A percentile compares a stretch with the other conserved stretches of the same genome.
phyloP scores from a whole-genome alignment of 495 filamentous ascomycete genomes.

The Xylaria telfairii region DNA sequence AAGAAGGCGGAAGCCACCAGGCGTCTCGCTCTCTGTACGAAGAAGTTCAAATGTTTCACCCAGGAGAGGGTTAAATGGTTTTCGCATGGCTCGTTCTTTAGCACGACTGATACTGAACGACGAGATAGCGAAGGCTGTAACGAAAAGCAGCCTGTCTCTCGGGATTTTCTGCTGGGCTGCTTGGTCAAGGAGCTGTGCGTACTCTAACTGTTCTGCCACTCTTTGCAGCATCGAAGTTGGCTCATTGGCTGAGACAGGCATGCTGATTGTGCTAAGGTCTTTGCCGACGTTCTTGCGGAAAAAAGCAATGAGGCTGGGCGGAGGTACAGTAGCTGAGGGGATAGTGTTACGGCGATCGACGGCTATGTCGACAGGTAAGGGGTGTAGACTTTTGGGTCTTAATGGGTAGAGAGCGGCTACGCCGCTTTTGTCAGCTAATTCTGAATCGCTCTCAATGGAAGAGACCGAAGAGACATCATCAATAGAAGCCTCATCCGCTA shows the following conservation, averaged over 20 bases:
- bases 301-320: constrained; percentile 91
- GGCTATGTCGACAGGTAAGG: constrained; percentile 71
- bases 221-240: constrained; percentile 88
- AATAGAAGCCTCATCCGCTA: constrained; percentile 62
- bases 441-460: constrained; percentile 61
- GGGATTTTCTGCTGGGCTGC: constrained; percentile 65
- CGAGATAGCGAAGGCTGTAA: constrained; percentile 90
- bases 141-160: constrained; percentile 75
- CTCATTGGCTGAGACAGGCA: constrained; percentile 97
- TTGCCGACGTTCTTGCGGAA: constrained; percentile 98
- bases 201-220: constrained; percentile 86
- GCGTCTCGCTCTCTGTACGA: constrained; percentile 73
- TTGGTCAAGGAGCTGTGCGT: constrained; percentile 79
- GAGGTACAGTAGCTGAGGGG: constrained; percentile 70
- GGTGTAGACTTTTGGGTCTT: constrained; percentile 74
- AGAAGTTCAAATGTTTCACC: constrained; percentile 96
- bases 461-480: constrained; percentile 67
- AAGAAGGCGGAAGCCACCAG: constrained; percentile 82
- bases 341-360: constrained; percentile 75
- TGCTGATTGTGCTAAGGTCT: constrained; percentile 91
- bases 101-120: constrained; percentile 77
- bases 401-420: constrained; percentile 67
- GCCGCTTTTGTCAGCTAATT: constrained; percentile 48
- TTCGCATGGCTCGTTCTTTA: constrained; percentile 90
- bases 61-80: constrained; percentile 97